A percentile compares a stretch with the other conserved stretches of the same genome.
phyloP scores from a whole-genome alignment of 495 filamentous ascomycete genomes.

The Aspergillus baeticus region DNA sequence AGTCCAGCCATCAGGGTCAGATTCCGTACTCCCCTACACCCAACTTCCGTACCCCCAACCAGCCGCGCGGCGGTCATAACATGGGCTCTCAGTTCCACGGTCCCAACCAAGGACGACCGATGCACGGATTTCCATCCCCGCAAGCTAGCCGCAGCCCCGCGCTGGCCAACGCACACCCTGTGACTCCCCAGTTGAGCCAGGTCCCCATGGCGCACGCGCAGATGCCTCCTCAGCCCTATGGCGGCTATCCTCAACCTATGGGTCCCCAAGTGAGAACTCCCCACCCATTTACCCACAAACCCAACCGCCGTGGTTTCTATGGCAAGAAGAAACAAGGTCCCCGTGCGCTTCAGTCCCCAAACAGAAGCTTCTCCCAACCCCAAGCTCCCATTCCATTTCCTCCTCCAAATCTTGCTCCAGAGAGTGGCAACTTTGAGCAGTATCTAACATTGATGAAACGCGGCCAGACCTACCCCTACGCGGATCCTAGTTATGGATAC shows the following conservation, averaged over 20 bases:
- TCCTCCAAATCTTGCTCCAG: conserved; percentile 62
- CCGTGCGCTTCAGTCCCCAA: conserved; percentile 21
- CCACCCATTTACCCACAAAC: conserved; percentile 23
- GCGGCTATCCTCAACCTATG: conserved; percentile 59
- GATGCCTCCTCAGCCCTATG: conserved; percentile 56
- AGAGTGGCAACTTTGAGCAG: conserved; percentile 68
- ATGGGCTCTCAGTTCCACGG: conserved; percentile 67
- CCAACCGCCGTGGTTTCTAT: conserved; percentile 25
- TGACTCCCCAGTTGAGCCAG: conserved; percentile 66
- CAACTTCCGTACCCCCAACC: conserved; percentile 59
- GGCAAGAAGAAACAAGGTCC: conserved; percentile 16
- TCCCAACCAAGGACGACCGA: conserved; percentile 50
- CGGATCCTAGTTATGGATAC: conserved; percentile 49
- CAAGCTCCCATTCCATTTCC: conserved; percentile 29
- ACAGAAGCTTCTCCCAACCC: conserved; percentile 12
- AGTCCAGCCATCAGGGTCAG: conserved; percentile 56
- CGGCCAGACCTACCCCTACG: conserved; percentile 46
- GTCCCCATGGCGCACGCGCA: conserved; percentile 56
- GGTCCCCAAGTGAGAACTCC: conserved; percentile 66
- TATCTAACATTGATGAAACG: conserved; percentile 68
- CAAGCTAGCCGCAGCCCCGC: conserved; percentile 71
- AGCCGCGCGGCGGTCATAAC: conserved; percentile 59
- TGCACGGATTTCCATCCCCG: conserved; percentile 52
- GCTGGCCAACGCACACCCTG: conserved; percentile 62
- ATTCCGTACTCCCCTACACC: conserved; percentile 66